Evolutionary conservation across 345 rosid genomes (phyloP), one percentile per base, ranked within the genome.

Genomic region (Eucalyptus curtisii): DNA sequence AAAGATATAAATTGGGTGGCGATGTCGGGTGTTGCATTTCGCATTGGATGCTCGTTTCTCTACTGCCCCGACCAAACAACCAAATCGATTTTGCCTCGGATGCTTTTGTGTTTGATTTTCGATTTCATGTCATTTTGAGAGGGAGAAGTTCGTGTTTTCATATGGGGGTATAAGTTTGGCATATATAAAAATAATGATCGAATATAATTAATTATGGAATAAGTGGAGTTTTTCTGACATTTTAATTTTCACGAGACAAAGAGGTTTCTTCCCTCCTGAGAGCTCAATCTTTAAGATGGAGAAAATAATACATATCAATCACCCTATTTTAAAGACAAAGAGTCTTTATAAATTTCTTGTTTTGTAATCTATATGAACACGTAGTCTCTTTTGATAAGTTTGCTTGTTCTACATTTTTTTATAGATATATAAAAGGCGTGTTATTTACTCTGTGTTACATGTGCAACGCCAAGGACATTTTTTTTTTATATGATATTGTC

Each of bases 191-290:
- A 37, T 25, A 33, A 20, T 19, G 45, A 10, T 10, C 2, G 47
- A 19, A 44, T 3, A 76, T 71, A 3, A 37, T 24, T 22, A 10
- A 10, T 37, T 71, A 7, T 13, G 27, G 1, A 10, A 76, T 19
- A 40, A 12, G 8, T 3, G 5, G 82, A 76, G 45, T 20, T 76
- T 76, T 76, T 5, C 30, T 5, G 7, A 5, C 6, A 8, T 68
- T 66, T 16, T 0, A 16, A 31, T 4, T n/a, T 64, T 33, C 13
- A 0, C 1, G 1, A 68, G 42, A 1, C 7, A 33, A 37, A 76
- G 37, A 27, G 27, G 15, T 19, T 10, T 20, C 1, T 9, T 71
- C 22, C 14, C 45, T 71, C 25, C 0, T 0, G 0, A 19, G 24
- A 71, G 14, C 22, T 71, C 12, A 71, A 33, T 71, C 25, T 71